Evolutionary conservation across 1,284 basidiomycete genomes (phyloP).

Genomic region (Cerrena zonata): DNA sequence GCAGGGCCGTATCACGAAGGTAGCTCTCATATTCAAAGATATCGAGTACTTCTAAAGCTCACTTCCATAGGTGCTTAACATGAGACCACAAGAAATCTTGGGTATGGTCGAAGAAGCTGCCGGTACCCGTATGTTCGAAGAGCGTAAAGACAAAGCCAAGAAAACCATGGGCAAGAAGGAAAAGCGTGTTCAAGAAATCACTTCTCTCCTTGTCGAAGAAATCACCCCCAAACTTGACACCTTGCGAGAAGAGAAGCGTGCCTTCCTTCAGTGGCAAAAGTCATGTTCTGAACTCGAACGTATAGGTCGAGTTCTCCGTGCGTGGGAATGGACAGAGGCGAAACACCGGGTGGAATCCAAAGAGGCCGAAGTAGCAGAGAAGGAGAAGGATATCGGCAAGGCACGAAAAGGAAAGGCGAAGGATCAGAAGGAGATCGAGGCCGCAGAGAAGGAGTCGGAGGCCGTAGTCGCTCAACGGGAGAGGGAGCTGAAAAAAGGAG

Average conservation of each 20-base stretch:
- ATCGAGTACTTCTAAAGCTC: neutral
- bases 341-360: constrained; percentile 42
- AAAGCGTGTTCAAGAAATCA: constrained; percentile 90
- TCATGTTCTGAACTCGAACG: constrained; percentile 84
- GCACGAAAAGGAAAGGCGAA: constrained; percentile 46
- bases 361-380: constrained; percentile 50
- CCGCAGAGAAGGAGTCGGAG: constrained; percentile 50
- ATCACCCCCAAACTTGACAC: constrained; percentile 93
- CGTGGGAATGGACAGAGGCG: constrained; percentile 81
- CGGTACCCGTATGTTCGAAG: constrained; percentile 98
- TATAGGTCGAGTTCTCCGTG: constrained; percentile 78
- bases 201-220: constrained; percentile 77
- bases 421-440: constrained; percentile 41
- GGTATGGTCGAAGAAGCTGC: constrained; percentile 99
- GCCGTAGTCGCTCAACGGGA: constrained; percentile 65
- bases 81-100: constrained; percentile 96
- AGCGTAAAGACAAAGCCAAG: constrained; percentile 93
- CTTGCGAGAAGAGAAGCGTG: constrained; percentile 84
- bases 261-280: constrained; percentile 90
- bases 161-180: constrained; percentile 98
- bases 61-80: constrained; percentile 76
- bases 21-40: constrained; percentile 22
- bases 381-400: constrained; percentile 39
- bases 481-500: constrained; percentile 64
- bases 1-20: constrained; percentile 95